Percentiles rank a stretch among this genome's conserved stretches.
Conservation (phyloP, 1,139 yeast species). For the Spathaspora jeffriesii region DNA sequence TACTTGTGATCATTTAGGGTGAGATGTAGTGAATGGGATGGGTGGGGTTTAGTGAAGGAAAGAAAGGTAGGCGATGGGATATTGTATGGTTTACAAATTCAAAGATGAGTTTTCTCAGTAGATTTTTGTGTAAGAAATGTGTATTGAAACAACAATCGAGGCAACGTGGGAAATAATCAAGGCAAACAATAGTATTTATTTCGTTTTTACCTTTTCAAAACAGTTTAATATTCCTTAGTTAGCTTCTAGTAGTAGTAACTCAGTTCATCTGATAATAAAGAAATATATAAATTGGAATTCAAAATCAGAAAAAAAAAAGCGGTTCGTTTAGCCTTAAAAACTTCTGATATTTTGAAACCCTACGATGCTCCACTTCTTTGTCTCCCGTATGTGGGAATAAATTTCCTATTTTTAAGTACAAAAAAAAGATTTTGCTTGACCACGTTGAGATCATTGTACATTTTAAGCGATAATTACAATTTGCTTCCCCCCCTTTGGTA, state of each 20-base stretch:
- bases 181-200: neutral
- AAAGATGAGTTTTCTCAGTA: neutral
- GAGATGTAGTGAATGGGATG: neutral
- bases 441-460: neutral
- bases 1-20: conserved; percentile 1
- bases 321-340: neutral
- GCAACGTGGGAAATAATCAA: neutral
- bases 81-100: neutral
- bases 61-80: neutral
- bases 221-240: neutral
- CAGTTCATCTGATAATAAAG: neutral
- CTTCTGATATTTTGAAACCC: neutral
- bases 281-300: neutral
- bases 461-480: neutral
- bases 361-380: neutral
- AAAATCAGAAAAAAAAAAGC: neutral
- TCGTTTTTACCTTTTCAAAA: neutral
- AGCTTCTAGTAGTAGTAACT: neutral
- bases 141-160: neutral
- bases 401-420: neutral
- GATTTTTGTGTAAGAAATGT: neutral
- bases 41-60: neutral
- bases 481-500: neutral
- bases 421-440: neutral
- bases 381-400: neutral